phyloP scores from a whole-genome alignment of 108 stramenopile species.

The Craspedostauros australis region DNA sequence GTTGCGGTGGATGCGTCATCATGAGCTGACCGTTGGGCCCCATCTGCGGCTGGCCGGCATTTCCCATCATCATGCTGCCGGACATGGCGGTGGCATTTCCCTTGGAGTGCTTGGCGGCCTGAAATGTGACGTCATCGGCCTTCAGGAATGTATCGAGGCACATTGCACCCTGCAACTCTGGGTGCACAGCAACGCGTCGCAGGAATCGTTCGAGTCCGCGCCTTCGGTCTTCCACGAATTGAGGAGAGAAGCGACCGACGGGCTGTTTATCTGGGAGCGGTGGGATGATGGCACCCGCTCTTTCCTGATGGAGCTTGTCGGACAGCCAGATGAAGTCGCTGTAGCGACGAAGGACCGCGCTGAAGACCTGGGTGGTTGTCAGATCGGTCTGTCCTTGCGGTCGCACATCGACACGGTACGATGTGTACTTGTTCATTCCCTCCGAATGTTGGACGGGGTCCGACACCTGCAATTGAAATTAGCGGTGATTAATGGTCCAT shows the following conservation, averaged over 20 bases:
- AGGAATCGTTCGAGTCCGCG: conserved; percentile 82
- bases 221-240: conserved; percentile 86
- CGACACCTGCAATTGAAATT: conserved; percentile 63
- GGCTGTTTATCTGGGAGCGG: conserved; percentile 96
- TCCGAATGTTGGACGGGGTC: conserved; percentile 86
- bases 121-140: conserved; percentile 86
- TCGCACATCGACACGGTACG: conserved; percentile 84
- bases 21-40: conserved; percentile 12
- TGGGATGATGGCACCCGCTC: conserved; percentile 92
- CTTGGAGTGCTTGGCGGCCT: conserved; percentile 65
- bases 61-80: conserved; percentile 8
- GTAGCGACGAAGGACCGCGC: conserved; percentile 88
- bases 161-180: conserved; percentile 72
- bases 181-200: conserved; percentile 81
- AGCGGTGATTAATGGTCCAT: not conserved
- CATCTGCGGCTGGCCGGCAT: not conserved
- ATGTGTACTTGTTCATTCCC: conserved; percentile 87
- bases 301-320: conserved; percentile 77
- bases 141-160: conserved; percentile 85
- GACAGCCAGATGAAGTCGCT: conserved; percentile 96
- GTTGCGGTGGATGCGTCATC: conserved; percentile 8
- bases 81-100: conserved; percentile 17
- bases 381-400: conserved; percentile 45
- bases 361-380: conserved; percentile 40
- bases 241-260: conserved; percentile 83